Evolutionary conservation across 2,329 filamentous ascomycete genomes (phyloP), one percentile per base, ranked within the genome.

Genomic region (Fonsecaea nubica): DNA sequence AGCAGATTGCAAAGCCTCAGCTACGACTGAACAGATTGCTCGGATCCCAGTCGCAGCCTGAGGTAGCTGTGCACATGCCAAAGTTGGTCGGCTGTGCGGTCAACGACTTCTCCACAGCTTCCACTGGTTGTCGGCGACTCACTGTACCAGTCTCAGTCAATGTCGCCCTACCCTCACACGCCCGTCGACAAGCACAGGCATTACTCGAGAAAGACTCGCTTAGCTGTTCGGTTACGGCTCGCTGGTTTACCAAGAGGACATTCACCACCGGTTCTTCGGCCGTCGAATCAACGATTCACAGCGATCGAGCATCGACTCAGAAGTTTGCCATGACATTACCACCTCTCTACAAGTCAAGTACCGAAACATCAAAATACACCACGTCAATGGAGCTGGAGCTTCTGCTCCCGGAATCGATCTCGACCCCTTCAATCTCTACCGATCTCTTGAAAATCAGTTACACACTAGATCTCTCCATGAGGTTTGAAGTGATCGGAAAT

Each of bases 351-450:
- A 33, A 62, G 18, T 25, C 62, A 8, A 48, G 33, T 33, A 32
- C 53, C 12, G 58, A 67, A 4, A 50, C 53, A 21, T 59, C 52
- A 15, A 58, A 60, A 50, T 69, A 66, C 61, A 56, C 67, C 18
- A 67, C 69, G 8, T 52, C 55, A n/a, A 65, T 65, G 58, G 64
- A 64, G 15, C 35, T 71, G 15, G 63, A 69, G 35, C 64, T 71
- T n/a, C 58, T 68, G 1, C 55, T 71, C 8, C 69, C 69, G n/a
- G 65, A 69, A 52, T 66, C 67, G 6, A 62, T 69, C n/a, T 38
- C 62, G 4, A 61, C 38, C 13, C 69, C 69, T 12, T 64, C 69
- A 7, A 56, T 71, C 42, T 63, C 63, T 45, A 68, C 69, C 4
- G 62, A 64, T 13, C 21, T 71, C 9, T 58, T 69, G 52, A 42